These are phyloP conservation scores for Sugiyamaella neomexicana DNA, from an alignment of 1,139 yeast species.

Conservation along the genomic window DNA sequence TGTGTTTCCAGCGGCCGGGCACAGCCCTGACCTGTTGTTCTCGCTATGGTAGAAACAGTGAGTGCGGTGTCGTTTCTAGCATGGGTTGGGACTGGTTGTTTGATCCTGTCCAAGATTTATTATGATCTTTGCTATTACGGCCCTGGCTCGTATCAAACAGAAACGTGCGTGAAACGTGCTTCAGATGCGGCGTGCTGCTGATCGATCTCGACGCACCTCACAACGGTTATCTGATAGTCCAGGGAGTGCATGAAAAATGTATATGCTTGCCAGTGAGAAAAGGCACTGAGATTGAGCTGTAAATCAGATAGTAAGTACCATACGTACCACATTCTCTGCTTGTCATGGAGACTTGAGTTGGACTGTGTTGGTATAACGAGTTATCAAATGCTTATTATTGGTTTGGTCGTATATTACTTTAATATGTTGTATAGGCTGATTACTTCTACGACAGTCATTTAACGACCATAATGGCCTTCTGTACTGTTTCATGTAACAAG, in stretches of 20 bases:
- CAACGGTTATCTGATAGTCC: constrained; percentile 5
- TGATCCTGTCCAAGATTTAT: neutral
- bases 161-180: constrained; percentile 19
- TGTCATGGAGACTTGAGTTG: too few species aligned
- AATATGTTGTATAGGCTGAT: too few species aligned
- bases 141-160: constrained; percentile 7
- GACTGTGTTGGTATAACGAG: too few species aligned
- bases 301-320: too few species aligned
- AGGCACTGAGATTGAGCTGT: too few species aligned
- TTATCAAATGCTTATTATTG: too few species aligned
- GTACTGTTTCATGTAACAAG: too few species aligned
- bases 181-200: constrained; percentile 8
- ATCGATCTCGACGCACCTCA: constrained; percentile 1
- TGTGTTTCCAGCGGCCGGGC: neutral
- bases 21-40: neutral
- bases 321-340: too few species aligned
- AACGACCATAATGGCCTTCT: too few species aligned
- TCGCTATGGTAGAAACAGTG: neutral
- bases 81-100: neutral
- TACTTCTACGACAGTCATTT: too few species aligned
- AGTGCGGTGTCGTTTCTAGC: neutral
- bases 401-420: too few species aligned
- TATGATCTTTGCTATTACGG: neutral
- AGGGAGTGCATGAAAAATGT: constrained; percentile 6
- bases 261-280: too few species aligned